phyloP scores from a whole-genome alignment of 441 rosid species.

The Euphorbia schlechtendalii region DNA sequence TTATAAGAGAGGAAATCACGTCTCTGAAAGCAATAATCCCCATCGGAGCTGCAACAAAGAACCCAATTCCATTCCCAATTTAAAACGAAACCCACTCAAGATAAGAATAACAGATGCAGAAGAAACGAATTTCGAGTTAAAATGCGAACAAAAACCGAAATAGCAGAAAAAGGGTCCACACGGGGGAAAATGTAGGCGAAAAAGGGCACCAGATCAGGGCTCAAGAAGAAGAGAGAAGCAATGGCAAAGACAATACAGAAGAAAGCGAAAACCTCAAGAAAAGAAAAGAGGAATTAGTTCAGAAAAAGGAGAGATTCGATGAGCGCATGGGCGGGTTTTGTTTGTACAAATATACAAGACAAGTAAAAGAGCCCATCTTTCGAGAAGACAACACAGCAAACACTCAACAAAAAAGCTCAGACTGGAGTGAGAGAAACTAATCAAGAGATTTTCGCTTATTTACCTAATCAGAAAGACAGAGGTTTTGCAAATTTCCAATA shows the following conservation, averaged over 20 bases:
- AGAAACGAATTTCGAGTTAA: conserved; percentile 1
- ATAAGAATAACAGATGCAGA: conserved; percentile 14
- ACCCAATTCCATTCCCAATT: background rate
- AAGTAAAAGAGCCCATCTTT: conserved; percentile 17
- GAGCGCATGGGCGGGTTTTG: conserved; percentile 24
- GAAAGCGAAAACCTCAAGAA: conserved; percentile 3
- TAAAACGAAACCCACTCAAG: conserved; percentile 1
- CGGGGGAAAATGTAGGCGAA: conserved; percentile 4
- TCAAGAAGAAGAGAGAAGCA: conserved; percentile 17
- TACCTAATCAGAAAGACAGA: background rate
- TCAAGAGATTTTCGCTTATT: background rate
- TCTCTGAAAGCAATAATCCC: conserved; percentile 5
- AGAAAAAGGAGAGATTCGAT: background rate
- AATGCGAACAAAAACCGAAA: conserved; percentile 17
- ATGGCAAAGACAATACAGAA: background rate
- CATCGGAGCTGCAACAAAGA: conserved; percentile 4
- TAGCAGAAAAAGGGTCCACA: conserved; percentile 13
- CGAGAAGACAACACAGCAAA: conserved; percentile 20
- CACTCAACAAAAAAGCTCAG: conserved; percentile 6
- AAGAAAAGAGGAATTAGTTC: conserved; percentile 4
- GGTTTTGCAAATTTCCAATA: background rate
- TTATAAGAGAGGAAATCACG: background rate
- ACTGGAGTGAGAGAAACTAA: conserved; percentile 5
- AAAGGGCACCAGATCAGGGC: conserved; percentile 26
- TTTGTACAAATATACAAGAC: conserved; percentile 11